Conservation (phyloP, 805 yeast genomes). For the Tetrapisispora taiwanensis region DNA sequence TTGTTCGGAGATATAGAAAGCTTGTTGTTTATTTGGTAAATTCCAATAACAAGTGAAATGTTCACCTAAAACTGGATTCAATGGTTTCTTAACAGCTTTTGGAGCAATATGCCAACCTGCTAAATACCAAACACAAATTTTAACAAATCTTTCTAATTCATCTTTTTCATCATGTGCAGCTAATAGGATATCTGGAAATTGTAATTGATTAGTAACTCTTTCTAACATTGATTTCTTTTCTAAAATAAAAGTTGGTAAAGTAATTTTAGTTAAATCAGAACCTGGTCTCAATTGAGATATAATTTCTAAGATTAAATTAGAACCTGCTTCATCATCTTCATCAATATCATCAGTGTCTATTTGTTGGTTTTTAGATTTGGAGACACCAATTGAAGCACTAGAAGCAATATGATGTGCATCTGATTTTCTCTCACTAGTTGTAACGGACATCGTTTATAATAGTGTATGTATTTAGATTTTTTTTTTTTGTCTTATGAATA, state of each 20-base stretch:
- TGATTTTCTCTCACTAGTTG: not conserved
- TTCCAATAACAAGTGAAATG: slow-evolving; percentile 90
- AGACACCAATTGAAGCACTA: not conserved
- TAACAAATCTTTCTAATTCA: slow-evolving; percentile 57
- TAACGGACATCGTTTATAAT: not conserved
- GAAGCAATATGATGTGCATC: not conserved
- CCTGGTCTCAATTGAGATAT: slow-evolving; percentile 91
- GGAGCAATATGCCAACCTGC: slow-evolving; percentile 98
- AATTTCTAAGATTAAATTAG: slow-evolving; percentile 74
- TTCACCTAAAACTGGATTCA: slow-evolving; percentile 92
- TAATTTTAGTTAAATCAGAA: slow-evolving; percentile 77
- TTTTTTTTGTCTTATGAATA: too few species aligned
- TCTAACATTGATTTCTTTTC: slow-evolving; percentile 96
- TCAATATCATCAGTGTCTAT: slow-evolving; percentile 63
- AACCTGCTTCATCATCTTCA: slow-evolving; percentile 85
- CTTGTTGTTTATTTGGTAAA: slow-evolving; percentile 55
- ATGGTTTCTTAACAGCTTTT: slow-evolving; percentile 93
- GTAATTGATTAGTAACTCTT: slow-evolving; percentile 79
- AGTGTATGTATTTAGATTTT: too few species aligned
- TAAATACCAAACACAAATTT: slow-evolving; percentile 79
- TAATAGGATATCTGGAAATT: slow-evolving; percentile 65
- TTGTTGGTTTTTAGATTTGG: not conserved
- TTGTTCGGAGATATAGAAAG: slow-evolving; percentile 86
- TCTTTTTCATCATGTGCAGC: slow-evolving; percentile 55
- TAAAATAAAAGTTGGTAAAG: slow-evolving; percentile 88